Conservation (phyloP, 1,284 basidiomycete genomes). For the Lignosus rhinocerotis region DNA sequence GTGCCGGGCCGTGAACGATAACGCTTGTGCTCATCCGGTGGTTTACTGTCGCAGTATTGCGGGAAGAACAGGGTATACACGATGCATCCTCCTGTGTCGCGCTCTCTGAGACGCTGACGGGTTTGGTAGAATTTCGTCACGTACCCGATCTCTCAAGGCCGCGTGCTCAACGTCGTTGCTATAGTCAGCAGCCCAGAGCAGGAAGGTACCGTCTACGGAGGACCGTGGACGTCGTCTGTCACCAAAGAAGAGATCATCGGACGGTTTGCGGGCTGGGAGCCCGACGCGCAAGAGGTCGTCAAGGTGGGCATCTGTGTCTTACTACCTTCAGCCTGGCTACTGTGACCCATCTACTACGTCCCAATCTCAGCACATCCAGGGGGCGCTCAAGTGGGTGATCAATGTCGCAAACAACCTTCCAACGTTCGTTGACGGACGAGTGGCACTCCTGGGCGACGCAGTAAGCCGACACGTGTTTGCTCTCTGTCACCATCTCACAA, state of each 20-base stretch:
- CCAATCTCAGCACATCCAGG: slow-evolving; percentile 3
- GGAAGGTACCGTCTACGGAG: slow-evolving; percentile 28
- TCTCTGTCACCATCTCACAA: neutral
- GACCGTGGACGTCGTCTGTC: slow-evolving; percentile 26
- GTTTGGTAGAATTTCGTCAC: neutral
- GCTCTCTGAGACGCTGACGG: too few species aligned
- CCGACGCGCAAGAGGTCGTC: slow-evolving; percentile 28
- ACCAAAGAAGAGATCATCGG: slow-evolving; percentile 8
- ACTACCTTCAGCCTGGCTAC: too few species aligned
- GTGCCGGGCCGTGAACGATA: neutral
- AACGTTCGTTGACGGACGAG: slow-evolving; percentile 28
- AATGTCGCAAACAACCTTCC: slow-evolving; percentile 33
- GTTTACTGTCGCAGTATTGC: neutral
- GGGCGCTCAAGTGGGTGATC: slow-evolving; percentile 29
- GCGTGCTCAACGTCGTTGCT: slow-evolving; percentile 27
- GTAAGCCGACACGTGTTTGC: slow-evolving; percentile 19
- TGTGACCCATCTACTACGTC: neutral
- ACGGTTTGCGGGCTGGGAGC: slow-evolving; percentile 28
- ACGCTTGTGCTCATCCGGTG: neutral
- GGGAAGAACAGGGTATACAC: slow-evolving; percentile 25
- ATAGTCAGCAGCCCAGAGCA: slow-evolving; percentile 21
- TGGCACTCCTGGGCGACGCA: slow-evolving; percentile 39
- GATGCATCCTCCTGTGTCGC: neutral
- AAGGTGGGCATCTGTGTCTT: slow-evolving; percentile 23
- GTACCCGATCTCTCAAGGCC: slow-evolving; percentile 13